Evolutionary conservation across 345 rosid species (phyloP), one percentile per base, ranked within the genome.

Genomic region (Atalantia buxifolia): DNA sequence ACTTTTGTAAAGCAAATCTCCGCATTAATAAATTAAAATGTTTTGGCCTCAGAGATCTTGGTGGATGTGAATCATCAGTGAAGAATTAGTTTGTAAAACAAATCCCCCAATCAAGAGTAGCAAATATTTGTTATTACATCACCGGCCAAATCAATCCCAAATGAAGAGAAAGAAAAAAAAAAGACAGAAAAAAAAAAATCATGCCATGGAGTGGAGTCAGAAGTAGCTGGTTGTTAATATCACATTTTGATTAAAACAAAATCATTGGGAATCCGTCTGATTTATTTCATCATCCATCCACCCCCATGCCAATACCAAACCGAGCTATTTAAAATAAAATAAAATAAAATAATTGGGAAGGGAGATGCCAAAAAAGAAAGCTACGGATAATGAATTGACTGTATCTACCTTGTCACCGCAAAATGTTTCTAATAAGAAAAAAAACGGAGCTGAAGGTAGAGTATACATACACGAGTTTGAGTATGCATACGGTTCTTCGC

Each of bases 211-310:
- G 70, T 57, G 66, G 78, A 35, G 84, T 89, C 92, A 85, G 92
- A 82, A 85, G 87, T 83, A 81, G 90, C 89, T 88, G 85, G 87
- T 75, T 79, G 28, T 72, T 63, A 61, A 66, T 64, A 56, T 89
- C 90, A 87, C 55, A 18, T 56, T 57, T 33, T 38, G 21, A 14
- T 21, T 18, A 5, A 55, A 45, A 45, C 18, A 1, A 45, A 80
- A 85, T 87, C 92, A 89, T 79, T 87, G 90, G 92, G 90, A 89
- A 89, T 89, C 90, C 92, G 89, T 81, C 85, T 84, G 90, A 81
- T 89, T 85, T 64, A 7, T 81, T 35, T 84, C 90, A 89, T 89
- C 92, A 86, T 78, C 18, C 89, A n/a, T 31, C 66, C 30, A 48
- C 66, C 21, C 40, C 56, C 59, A 27, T 5, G 57, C 21, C 56